Base-by-base conservation (phyloP, 768 basidiomycete species). In the Macrocybe gigantea region DNA sequence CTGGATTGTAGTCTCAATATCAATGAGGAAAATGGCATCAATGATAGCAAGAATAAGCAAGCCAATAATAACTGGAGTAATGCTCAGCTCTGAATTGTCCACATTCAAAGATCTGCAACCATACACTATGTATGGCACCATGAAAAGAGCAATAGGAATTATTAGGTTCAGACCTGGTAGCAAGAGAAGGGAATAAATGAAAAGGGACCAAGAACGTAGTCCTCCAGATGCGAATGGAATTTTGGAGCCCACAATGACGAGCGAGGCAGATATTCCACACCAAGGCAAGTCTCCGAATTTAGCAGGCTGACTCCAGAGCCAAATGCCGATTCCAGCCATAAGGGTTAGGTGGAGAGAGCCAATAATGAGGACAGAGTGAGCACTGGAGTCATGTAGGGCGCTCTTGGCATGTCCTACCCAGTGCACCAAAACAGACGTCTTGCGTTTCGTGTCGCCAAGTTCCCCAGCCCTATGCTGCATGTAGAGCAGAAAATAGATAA, bases 271-370 rank as follows among this genome's bases (percentile, higher is more conserved):
- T 7, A 13, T 7, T 15, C 44, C n/a, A 33, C 51, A 41, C 37
- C 30, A 14, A 30, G 41, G n/a, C 12, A 46, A 38, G 10, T n/a
- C 40, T 30, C 51, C 43, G 38, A 57, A 59, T 13, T 15, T 7
- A 29, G 12, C 7, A 6, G 54, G 51, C 37, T 55, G 3, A 31
- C 31, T 35, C 58, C 58, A 59, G 4, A 59, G 48, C 58, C 56
- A 57, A 29, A 59, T 31, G 31, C 58, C 58, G 31, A 59, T 13
- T 35, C 43, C 54, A 9, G 49, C 49, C 56, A 57, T 57, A 8
- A 59, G 42, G 3, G 50, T 49, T 39, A 58, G 53, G 41, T 58
- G 57, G 9, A 56, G 11, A 15, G 53, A 56, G 33, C 57, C 57
- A 14, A 58, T 35, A 33, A 37, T 37, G 43, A 58, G 45, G 8